These are phyloP conservation scores for Tolypocladium inflatum DNA, from an alignment of 2,329 filamentous ascomycete species.

Conservation along the genomic window DNA sequence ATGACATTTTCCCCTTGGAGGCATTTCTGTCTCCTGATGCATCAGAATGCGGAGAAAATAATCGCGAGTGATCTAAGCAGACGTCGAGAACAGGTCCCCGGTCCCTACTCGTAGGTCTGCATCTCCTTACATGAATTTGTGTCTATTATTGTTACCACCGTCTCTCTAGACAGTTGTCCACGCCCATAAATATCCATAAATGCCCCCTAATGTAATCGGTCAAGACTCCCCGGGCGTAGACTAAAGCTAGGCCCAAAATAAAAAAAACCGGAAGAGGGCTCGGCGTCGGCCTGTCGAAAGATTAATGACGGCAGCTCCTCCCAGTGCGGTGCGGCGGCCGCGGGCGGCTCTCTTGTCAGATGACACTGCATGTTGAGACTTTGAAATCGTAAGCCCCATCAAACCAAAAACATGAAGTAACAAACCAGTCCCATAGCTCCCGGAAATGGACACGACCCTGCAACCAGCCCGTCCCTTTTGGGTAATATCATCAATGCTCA, in stretches of 20 bases:
- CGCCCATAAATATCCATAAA: not conserved
- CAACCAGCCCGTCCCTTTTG: not conserved
- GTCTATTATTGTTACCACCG: not conserved
- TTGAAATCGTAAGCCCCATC: not conserved
- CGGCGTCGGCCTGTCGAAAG: not conserved
- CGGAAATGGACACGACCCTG: not conserved
- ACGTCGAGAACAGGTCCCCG: not conserved
- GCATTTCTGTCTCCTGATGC: not conserved
- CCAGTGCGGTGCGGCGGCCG: not conserved
- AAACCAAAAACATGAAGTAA: not conserved
- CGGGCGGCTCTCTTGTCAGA: not conserved
- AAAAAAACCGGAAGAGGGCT: not conserved
- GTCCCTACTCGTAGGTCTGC: not conserved
- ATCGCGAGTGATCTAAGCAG: not conserved
- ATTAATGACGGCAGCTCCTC: not conserved
- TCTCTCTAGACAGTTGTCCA: not conserved
- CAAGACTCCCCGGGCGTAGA: not conserved
- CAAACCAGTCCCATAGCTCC: not conserved
- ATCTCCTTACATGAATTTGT: not conserved
- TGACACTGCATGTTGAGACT: not conserved
- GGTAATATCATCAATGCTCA: slow-evolving; percentile 16
- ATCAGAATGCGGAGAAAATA: not conserved
- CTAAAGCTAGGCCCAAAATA: not conserved
- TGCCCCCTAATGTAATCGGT: not conserved
- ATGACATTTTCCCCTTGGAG: not conserved